Conservation (phyloP, 1,139 yeast genomes). For the Kurtzmaniella quercitrusa region DNA sequence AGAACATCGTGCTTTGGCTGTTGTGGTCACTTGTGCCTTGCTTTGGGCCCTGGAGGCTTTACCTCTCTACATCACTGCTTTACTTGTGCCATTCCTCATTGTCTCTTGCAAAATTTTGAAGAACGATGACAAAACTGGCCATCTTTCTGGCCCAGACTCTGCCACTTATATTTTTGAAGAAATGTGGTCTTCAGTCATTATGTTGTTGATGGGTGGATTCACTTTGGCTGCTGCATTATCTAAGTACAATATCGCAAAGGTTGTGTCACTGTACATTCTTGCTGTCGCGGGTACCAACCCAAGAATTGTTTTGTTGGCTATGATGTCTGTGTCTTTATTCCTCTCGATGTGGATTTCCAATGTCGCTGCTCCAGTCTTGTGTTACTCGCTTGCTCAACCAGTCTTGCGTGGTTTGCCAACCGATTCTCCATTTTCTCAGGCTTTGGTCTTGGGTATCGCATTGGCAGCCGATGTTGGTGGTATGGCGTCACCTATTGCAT, state of each 20-base stretch:
- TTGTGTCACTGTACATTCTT: conserved; percentile 74
- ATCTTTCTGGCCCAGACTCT: conserved; percentile 62
- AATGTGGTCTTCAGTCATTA: conserved; percentile 95
- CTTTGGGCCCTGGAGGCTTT: conserved; percentile 94
- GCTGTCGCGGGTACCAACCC: conserved; percentile 87
- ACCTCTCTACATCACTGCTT: conserved; percentile 81
- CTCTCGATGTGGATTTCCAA: conserved; percentile 95
- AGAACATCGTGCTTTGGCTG: conserved; percentile 73
- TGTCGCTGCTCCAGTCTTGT: conserved; percentile 93
- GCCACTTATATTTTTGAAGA: conserved; percentile 73
- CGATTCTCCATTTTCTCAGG: conserved; percentile 73
- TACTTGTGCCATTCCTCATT: conserved; percentile 74
- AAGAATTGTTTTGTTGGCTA: conserved; percentile 64
- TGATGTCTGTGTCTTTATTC: conserved; percentile 81
- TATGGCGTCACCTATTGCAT: conserved; percentile 94
- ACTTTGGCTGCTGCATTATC: conserved; percentile 92
- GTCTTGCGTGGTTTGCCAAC: conserved; percentile 77
- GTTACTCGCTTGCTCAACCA: conserved; percentile 88
- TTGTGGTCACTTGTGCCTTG: conserved; percentile 72
- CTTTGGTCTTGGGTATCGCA: conserved; percentile 85
- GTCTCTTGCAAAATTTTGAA: conserved; percentile 72
- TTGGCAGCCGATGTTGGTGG: conserved; percentile 91
- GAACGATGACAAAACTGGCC: conserved; percentile 45
- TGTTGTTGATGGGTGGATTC: conserved; percentile 87
- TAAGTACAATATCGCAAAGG: conserved; percentile 83